Percentiles rank a stretch among this genome's conserved stretches.
These are phyloP conservation scores for Pythium biforme DNA, from an alignment of 352 stramenopile species.

Conservation along the genomic window DNA sequence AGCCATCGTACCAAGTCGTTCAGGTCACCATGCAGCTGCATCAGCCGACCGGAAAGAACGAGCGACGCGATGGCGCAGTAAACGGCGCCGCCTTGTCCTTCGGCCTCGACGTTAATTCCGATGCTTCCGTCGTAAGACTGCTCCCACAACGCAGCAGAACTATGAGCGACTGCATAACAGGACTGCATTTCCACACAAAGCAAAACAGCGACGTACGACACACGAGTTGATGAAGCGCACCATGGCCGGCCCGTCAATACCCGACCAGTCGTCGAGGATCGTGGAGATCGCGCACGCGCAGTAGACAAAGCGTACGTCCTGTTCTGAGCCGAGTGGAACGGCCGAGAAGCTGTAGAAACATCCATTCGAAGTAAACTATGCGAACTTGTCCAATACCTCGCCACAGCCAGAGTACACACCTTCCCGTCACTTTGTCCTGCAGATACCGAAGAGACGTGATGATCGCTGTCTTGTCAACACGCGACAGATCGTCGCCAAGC, in stretches of 20 bases:
- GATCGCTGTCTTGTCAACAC: conserved; percentile 73
- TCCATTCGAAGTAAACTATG: too few relatives aligned
- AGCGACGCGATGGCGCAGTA: conserved; percentile 78
- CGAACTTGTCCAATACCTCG: background rate
- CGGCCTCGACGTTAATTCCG: conserved; percentile 54
- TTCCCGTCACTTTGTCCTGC: conserved; percentile 73
- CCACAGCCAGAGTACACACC: conserved; percentile 31
- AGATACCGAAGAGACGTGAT: conserved; percentile 56
- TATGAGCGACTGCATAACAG: too few relatives aligned
- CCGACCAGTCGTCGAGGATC: conserved; percentile 85
- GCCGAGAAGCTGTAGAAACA: conserved; percentile 57
- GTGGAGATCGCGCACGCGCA: conserved; percentile 87
- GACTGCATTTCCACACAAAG: background rate
- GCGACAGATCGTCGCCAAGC: conserved; percentile 77
- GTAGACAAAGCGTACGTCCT: conserved; percentile 90
- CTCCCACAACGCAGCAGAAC: conserved; percentile 17
- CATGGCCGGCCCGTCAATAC: conserved; percentile 59
- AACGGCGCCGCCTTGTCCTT: conserved; percentile 74
- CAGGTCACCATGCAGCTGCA: conserved; percentile 67
- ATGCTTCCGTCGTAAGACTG: conserved; percentile 86
- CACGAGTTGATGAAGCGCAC: conserved; percentile 83
- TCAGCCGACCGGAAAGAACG: conserved; percentile 58
- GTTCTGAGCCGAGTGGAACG: conserved; percentile 64
- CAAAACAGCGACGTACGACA: conserved; percentile 42
- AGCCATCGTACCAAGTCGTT: conserved; percentile 79